Conservation (phyloP, 768 basidiomycete species). For the Boletus tylopilopsis region DNA sequence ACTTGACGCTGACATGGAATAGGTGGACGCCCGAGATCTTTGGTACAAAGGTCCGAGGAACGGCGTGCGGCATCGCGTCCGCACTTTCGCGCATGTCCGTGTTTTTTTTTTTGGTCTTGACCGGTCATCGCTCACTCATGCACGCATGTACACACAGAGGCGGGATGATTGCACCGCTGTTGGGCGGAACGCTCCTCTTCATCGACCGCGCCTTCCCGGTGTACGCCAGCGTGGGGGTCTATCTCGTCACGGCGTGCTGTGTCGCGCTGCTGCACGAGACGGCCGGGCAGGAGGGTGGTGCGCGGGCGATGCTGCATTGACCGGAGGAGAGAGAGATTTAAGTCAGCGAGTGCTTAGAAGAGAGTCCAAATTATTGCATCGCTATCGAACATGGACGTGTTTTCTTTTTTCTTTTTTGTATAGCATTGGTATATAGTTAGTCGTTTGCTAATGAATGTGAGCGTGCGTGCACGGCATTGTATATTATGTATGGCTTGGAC, state of each 20-base stretch:
- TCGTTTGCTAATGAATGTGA: too few species aligned
- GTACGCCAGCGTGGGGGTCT: conserved; percentile 66
- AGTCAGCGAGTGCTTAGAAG: too few species aligned
- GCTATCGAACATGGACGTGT: too few species aligned
- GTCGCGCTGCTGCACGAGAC: conserved; percentile 57
- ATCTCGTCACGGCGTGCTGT: conserved; percentile 58
- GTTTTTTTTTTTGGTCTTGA: background rate
- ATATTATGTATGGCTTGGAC: too few species aligned
- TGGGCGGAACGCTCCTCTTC: conserved; percentile 70
- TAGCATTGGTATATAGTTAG: too few species aligned
- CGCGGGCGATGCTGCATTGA: conserved; percentile 16
- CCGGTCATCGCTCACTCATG: background rate
- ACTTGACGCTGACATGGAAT: background rate
- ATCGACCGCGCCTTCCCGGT: conserved; percentile 70
- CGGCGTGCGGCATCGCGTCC: conserved; percentile 84
- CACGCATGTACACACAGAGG: conserved; percentile 50
- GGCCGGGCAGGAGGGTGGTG: conserved; percentile 36
- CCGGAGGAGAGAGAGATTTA: too few species aligned
- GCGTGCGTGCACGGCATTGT: too few species aligned
- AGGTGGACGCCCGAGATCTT: conserved; percentile 88
- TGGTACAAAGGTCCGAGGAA: conserved; percentile 80
- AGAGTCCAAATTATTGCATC: too few species aligned
- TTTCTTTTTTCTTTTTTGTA: too few species aligned
- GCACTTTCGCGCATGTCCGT: conserved; percentile 79
- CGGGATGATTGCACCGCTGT: conserved; percentile 82